Percentiles rank a stretch among this genome's conserved stretches.
Conservation (phyloP, 2,329 filamentous ascomycete genomes). For the Colletotrichum viniferum region DNA sequence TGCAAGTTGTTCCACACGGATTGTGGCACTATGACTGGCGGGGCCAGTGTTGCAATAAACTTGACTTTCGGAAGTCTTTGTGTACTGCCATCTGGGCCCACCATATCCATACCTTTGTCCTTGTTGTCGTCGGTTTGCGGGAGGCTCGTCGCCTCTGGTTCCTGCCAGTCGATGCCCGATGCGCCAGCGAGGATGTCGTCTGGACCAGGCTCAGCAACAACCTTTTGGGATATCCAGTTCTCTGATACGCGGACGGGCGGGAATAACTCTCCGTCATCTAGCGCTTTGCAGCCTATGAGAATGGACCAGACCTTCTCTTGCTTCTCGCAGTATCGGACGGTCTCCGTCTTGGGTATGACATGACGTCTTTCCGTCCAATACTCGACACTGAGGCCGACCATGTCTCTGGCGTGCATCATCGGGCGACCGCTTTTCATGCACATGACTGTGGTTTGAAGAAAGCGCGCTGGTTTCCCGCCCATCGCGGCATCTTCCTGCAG, state of each 20-base stretch:
- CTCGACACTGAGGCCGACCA: constrained; percentile 73
- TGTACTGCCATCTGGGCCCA: constrained; percentile 48
- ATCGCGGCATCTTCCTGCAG: constrained; percentile 54
- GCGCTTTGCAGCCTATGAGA: constrained; percentile 66
- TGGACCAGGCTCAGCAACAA: constrained; percentile 56
- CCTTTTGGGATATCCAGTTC: constrained; percentile 72
- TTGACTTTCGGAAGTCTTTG: constrained; percentile 71
- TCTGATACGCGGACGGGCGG: constrained; percentile 73
- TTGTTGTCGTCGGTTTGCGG: constrained; percentile 49
- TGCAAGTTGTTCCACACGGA: constrained; percentile 67
- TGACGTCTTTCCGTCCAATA: constrained; percentile 75
- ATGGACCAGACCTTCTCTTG: constrained; percentile 67
- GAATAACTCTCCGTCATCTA: constrained; percentile 48
- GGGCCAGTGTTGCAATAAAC: constrained; percentile 77
- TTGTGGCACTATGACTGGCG: constrained; percentile 73
- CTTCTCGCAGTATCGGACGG: constrained; percentile 41
- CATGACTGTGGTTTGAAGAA: constrained; percentile 62
- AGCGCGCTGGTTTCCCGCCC: constrained; percentile 50
- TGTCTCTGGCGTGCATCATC: constrained; percentile 69
- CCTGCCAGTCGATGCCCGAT: constrained; percentile 69
- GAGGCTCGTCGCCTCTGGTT: constrained; percentile 70
- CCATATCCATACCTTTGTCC: constrained; percentile 56
- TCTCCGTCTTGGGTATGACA: constrained; percentile 40
- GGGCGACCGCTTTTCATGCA: constrained; percentile 75
- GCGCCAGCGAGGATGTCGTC: constrained; percentile 41